Evolutionary conservation across 495 filamentous ascomycete genomes (phyloP), one percentile per base, ranked within the genome.

Genomic region (Aspergillus carlsbadensis): DNA sequence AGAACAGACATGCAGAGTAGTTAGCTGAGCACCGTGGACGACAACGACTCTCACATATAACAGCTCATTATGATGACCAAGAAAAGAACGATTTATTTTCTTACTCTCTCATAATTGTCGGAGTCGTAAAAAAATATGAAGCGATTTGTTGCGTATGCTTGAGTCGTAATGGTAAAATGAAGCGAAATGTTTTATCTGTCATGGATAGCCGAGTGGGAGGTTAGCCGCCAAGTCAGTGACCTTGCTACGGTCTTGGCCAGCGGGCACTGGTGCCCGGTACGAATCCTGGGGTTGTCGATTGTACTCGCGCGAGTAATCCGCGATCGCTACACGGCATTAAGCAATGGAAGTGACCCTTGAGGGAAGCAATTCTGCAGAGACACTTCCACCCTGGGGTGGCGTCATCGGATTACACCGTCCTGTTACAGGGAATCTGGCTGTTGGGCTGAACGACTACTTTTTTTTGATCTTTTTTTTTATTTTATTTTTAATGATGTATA

Each of bases 281-380:
- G 81, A 84, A 81, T 73, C 75, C 72, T 65, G 73, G 77, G 80
- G 80, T 81, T 71, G 77, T 69, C 74, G 65, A 67, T 72, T 50
- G 68, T 70, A 84, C 81, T 84, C 81, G 73, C 72, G 73, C 60
- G 76, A 81, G 81, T 81, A 84, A 81, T 81, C 76, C 71, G 71
- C 72, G 81, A 84, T 71, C 44, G 79, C 74, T 81, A 74, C 65
- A 64, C 59, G 71, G 70, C 74, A 70, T 66, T 84, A 81, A 84
- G 80, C 76, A 81, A 81, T 84, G 81, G 73, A 76, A 68, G 73
- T 78, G 77, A 84, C 71, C 62, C 77, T 82, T 79, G 79, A 84
- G 81, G 78, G 79, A 82, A 83, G 81, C 70, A 83, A 84, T 83
- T 82, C 79, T 81, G 81, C 81, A 84, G 78, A 82, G 77, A 72